Percentiles rank a stretch among this genome's conserved stretches.
These are phyloP conservation scores for Cladosporium sp. DNA, from an alignment of 2,329 filamentous ascomycete genomes.

Conservation along the genomic window DNA sequence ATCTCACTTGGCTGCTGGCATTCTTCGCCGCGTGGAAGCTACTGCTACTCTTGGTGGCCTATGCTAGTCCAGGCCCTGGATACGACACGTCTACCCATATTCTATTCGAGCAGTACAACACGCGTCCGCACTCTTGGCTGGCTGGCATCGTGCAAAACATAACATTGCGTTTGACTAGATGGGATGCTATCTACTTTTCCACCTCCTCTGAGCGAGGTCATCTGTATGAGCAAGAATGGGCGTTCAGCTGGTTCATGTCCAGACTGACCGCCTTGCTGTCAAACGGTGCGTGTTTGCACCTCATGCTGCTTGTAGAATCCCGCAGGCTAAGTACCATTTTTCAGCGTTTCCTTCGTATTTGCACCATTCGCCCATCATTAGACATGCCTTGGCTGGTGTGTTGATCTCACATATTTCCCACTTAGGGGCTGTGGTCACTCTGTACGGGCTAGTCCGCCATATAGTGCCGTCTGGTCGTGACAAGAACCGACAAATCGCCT, in stretches of 20 bases:
- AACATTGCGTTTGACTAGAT: conserved; percentile 61
- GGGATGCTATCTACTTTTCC: conserved; percentile 78
- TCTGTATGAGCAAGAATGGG: conserved; percentile 79
- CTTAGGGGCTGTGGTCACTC: conserved; percentile 65
- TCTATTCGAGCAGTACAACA: conserved; percentile 35
- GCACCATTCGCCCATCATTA: conserved; percentile 20
- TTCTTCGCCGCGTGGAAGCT: conserved; percentile 63
- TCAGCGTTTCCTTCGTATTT: conserved; percentile 19
- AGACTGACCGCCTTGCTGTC: conserved; percentile 39
- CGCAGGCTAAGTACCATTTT: conserved; percentile 27
- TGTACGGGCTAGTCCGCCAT: conserved; percentile 62
- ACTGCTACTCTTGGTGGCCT: conserved; percentile 59
- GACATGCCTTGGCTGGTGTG: conserved; percentile 55
- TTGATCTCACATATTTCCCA: conserved; percentile 70
- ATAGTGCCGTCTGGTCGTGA: conserved; percentile 44
- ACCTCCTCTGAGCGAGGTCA: conserved; percentile 61
- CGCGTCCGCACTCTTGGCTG: conserved; percentile 16
- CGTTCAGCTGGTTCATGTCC: conserved; percentile 62
- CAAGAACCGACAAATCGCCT: conserved; percentile 48
- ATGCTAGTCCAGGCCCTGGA: conserved; percentile 53
- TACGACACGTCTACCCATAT: conserved; percentile 76
- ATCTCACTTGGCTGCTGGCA: conserved; percentile 15
- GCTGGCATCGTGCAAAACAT: conserved; percentile 33
- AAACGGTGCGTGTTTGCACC: conserved; percentile 36
- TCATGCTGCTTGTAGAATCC: background rate